Conservation (phyloP, 2,329 filamentous ascomycete genomes). For the Colletotrichum trifolii region DNA sequence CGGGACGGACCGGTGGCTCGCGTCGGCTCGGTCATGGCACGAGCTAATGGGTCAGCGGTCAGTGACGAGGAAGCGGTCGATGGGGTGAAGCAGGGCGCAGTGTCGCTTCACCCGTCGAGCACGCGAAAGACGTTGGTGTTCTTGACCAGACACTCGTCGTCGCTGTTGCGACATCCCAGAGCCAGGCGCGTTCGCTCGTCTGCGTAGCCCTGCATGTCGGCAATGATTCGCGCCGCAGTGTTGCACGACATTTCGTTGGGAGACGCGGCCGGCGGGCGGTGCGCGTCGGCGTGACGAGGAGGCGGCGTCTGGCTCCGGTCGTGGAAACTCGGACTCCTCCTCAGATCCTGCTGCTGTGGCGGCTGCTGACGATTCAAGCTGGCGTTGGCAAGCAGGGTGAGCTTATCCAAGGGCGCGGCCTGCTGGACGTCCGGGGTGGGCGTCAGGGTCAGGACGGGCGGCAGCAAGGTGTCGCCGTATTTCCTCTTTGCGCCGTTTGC, state of each 20-base stretch:
- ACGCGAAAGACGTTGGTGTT: conserved; percentile 49
- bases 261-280: conserved; percentile 38
- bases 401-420: conserved; percentile 44
- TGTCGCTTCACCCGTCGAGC: conserved; percentile 43
- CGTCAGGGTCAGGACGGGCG: conserved; percentile 31
- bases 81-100: not conserved
- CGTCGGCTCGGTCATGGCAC: not conserved
- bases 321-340: conserved; percentile 34
- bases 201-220: conserved; percentile 50
- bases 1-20: not conserved
- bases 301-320: conserved; percentile 25
- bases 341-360: conserved; percentile 38
- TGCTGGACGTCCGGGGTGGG: conserved; percentile 33
- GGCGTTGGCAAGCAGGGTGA: conserved; percentile 52
- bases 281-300: conserved; percentile 37
- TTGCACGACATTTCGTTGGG: conserved; percentile 49
- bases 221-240: conserved; percentile 50
- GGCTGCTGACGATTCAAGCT: conserved; percentile 39
- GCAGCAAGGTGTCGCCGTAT: conserved; percentile 22
- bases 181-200: conserved; percentile 42
- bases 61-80: not conserved
- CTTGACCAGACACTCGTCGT: conserved; percentile 46
- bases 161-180: conserved; percentile 44
- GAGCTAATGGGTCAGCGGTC: not conserved
- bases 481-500: conserved; percentile 20